phyloP scores from a whole-genome alignment of 352 stramenopile species.

The Globisporangium solare region DNA sequence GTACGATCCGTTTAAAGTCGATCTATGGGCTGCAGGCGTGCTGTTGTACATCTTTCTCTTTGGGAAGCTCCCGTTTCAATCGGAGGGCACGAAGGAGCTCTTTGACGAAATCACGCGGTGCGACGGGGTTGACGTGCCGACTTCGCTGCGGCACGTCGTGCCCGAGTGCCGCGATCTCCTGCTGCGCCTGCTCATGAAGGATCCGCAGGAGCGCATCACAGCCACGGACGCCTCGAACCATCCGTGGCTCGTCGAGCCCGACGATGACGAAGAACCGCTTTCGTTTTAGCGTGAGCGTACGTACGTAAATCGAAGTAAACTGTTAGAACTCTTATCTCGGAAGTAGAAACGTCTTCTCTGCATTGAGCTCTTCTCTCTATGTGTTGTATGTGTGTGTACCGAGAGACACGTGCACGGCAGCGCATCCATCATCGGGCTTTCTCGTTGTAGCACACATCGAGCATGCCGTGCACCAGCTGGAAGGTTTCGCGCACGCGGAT shows the following conservation, averaged over 20 bases:
- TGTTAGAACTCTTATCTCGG: neutral
- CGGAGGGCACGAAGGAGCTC: slow-evolving; percentile 62
- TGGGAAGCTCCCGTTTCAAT: slow-evolving; percentile 74
- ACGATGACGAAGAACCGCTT: slow-evolving; percentile 50
- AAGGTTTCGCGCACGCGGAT: slow-evolving; percentile 59
- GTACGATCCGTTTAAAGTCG: slow-evolving; percentile 80
- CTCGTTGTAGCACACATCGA: slow-evolving; percentile 41
- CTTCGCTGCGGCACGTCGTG: slow-evolving; percentile 16
- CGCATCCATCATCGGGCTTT: slow-evolving; percentile 1
- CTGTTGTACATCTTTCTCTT: slow-evolving; percentile 86
- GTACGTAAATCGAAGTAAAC: neutral
- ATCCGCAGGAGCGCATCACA: slow-evolving; percentile 47
- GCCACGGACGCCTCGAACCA: slow-evolving; percentile 47
- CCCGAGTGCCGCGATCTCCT: slow-evolving; percentile 45
- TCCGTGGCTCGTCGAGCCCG: slow-evolving; percentile 44
- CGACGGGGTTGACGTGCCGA: slow-evolving; percentile 33
- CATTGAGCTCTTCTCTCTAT: neutral
- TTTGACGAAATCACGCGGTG: slow-evolving; percentile 69
- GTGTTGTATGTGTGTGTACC: no score
- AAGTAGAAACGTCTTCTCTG: neutral
- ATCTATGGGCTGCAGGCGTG: slow-evolving; percentile 85
- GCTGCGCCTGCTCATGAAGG: slow-evolving; percentile 39
- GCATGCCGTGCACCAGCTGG: slow-evolving; percentile 43
- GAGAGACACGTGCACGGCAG: neutral
- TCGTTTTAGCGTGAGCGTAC: slow-evolving; percentile 53